Base-by-base conservation (phyloP, 169 alveolate genomes). In the Plasmodium falciparum region DNA sequence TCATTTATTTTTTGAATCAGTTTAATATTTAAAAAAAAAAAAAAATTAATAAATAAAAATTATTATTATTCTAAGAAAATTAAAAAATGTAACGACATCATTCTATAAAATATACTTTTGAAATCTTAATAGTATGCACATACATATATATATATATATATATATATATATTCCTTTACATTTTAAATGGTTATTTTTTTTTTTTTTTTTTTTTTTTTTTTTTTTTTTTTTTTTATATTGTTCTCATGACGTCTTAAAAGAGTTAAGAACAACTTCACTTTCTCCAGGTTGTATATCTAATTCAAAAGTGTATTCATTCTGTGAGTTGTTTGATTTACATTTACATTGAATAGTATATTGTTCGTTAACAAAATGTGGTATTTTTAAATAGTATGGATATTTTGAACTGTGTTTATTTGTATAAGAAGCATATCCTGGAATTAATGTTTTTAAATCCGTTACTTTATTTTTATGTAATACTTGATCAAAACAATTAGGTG, bases 391-490 rank as follows among this genome's bases (percentile, higher is more conserved):
- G 47, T 24, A 78, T 22, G 89, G 78, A 45, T 65, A 65, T 11
- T 26, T 22, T 6, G 54, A 49, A 13, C 43, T 15, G 11, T 15
- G 29, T 20, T 29, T 65, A 58, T 52, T 78, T 47, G 33, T 58
- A 66, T 65, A 66, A 1, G 89, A 78, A 59, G 13, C 50, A 52
- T 78, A 78, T 6, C 89, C 89, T 52, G 89, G 89, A 52, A 78
- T 66, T 39, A 78, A 15, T 12, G 75, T 66, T 45, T 66, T 69
- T 24, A 78, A 78, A 49, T 67, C 69, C 9, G 17, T 78, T 47
- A 24, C 58, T 0, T 49, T 50, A 26, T 56, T 20, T 17, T 73
- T 52, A 47, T 73, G 29, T n/a, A 26, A 2, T 6, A 73, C 86
- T 43, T 73, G 54, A 12, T 73, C 86, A 73, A 73, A 73, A 47